Conservation (phyloP, 2,329 filamentous ascomycete species). For the Fusarium newnesense region DNA sequence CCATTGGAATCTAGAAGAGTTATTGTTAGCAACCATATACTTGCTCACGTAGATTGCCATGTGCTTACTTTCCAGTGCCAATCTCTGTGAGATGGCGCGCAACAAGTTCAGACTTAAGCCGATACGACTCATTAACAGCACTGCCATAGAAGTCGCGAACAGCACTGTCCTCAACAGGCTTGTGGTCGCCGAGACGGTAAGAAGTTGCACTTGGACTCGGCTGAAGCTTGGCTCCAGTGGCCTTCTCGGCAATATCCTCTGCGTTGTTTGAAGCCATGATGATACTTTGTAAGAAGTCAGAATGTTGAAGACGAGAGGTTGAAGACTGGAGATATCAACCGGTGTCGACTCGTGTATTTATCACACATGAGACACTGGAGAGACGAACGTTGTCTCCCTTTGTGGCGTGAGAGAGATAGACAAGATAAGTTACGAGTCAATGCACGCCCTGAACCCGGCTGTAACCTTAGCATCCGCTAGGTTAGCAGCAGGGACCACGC, state of each 20-base stretch:
- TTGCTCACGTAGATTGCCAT: fast-evolving
- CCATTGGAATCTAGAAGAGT: constrained; percentile 51
- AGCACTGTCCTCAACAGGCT: neutral
- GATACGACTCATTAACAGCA: constrained; percentile 5
- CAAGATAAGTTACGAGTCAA: neutral
- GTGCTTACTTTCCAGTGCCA: neutral
- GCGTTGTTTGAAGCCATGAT: neutral
- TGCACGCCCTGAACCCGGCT: neutral
- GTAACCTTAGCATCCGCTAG: neutral
- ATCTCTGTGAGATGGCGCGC: neutral
- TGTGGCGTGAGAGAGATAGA: neutral
- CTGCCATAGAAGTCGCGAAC: constrained; percentile 1
- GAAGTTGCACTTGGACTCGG: neutral
- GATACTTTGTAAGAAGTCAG: neutral
- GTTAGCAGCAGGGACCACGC: neutral
- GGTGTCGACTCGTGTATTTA: neutral
- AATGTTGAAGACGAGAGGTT: neutral
- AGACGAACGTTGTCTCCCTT: neutral
- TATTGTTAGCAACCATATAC: fast-evolving
- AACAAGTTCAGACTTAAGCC: constrained; percentile 1
- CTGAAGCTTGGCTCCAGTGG: neutral
- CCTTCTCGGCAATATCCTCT: neutral
- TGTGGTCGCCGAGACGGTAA: neutral
- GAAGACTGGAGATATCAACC: no score
- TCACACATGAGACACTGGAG: neutral